phyloP scores from a whole-genome alignment of 1,139 yeast species.

The Lodderomyces oxycetoniae region DNA sequence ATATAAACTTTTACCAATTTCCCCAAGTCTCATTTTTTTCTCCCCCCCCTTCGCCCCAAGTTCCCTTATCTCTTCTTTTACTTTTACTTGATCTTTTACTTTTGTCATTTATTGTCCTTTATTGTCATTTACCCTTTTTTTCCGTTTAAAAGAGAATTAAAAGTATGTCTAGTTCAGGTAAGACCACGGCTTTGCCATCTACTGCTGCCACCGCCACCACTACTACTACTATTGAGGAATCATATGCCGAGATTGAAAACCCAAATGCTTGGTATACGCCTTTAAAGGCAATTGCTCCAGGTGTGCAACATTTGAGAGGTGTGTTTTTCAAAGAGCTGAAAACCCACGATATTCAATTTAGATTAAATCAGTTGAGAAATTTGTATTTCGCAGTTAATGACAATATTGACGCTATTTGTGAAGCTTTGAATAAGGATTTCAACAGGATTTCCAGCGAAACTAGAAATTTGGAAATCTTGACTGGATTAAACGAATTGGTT shows the following conservation, averaged over 20 bases:
- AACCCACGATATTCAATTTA: constrained; percentile 50
- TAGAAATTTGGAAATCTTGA: constrained; percentile 50
- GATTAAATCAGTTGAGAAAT: constrained; percentile 63
- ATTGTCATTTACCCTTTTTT: background rate
- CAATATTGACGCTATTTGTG: constrained; percentile 49
- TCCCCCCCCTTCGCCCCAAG: background rate
- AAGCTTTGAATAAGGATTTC: constrained; percentile 64
- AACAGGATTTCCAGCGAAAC: constrained; percentile 62
- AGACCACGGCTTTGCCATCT: too few species aligned
- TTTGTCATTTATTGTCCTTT: background rate
- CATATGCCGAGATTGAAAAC: constrained; percentile 9
- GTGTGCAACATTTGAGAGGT: constrained; percentile 38
- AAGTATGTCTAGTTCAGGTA: too few species aligned
- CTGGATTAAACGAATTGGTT: constrained; percentile 52
- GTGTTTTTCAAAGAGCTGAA: constrained; percentile 47
- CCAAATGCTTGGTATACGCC: constrained; percentile 38
- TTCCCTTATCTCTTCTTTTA: background rate
- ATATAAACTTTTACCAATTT: too few species aligned
- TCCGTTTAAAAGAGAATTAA: background rate
- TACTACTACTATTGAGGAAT: constrained; percentile 10
- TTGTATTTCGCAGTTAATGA: constrained; percentile 64
- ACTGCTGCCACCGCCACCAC: background rate
- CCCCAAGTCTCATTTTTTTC: background rate
- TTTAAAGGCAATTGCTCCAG: constrained; percentile 43
- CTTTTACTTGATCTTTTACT: background rate